Percentiles rank a stretch among this genome's conserved stretches.
phyloP scores from a whole-genome alignment of 208 protist genomes.

The Trypanosoma caninum region DNA sequence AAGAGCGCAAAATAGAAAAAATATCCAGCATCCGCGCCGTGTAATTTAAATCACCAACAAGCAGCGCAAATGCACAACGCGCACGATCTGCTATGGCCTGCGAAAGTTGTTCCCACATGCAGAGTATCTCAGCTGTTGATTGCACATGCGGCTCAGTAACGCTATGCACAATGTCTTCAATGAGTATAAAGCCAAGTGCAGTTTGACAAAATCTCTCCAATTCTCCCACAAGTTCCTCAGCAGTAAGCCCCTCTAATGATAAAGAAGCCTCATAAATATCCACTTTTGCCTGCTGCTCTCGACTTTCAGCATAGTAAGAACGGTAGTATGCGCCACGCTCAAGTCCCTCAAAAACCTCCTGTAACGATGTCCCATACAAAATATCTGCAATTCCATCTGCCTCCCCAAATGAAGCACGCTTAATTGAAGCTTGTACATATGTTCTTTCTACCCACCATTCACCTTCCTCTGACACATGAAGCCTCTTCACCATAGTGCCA shows the following conservation, averaged over 20 bases:
- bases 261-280: constrained; percentile 55
- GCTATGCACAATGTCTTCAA: constrained; percentile 81
- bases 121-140: constrained; percentile 71
- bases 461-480: constrained; percentile 43
- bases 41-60: constrained; percentile 48
- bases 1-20: constrained; percentile 52
- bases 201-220: constrained; percentile 64
- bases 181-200: constrained; percentile 78
- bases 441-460: constrained; percentile 69
- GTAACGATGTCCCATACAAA: constrained; percentile 67
- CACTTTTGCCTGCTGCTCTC: constrained; percentile 61
- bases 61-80: constrained; percentile 38
- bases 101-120: constrained; percentile 69
- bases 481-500: constrained; percentile 39
- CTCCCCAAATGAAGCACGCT: constrained; percentile 49
- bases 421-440: constrained; percentile 46
- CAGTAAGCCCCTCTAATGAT: constrained; percentile 22
- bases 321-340: constrained; percentile 68
- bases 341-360: constrained; percentile 77
- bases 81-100: constrained; percentile 44
- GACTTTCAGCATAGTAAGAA: constrained; percentile 69
- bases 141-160: constrained; percentile 77
- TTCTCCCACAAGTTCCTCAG: constrained; percentile 35
- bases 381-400: constrained; percentile 49
- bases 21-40: constrained; percentile 56